Conservation (phyloP, 1,284 basidiomycete genomes). For the Cryptococcus sp. region DNA sequence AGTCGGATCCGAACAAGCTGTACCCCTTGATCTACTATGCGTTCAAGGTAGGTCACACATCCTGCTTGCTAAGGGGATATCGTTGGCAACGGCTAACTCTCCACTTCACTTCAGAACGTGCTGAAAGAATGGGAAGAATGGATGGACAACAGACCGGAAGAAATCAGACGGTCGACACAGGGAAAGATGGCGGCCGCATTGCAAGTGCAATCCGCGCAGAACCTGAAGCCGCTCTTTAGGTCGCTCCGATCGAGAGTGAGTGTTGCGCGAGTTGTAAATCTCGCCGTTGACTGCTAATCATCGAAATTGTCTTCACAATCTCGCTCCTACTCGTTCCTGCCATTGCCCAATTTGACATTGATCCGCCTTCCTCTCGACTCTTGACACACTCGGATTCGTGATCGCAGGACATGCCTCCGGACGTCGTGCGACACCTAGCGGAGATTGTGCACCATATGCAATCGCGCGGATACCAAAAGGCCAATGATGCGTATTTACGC, state of each 20-base stretch:
- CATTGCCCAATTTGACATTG: not conserved
- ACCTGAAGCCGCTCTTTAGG: slow-evolving; percentile 96
- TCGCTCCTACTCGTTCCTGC: not conserved
- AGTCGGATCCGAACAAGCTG: slow-evolving; percentile 90
- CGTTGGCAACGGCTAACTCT: too few relatives aligned
- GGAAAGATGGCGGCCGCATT: slow-evolving; percentile 94
- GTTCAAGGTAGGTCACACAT: slow-evolving; percentile 62
- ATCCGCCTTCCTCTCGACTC: not conserved
- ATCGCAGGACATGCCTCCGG: slow-evolving; percentile 71
- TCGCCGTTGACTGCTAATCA: slow-evolving; percentile 1
- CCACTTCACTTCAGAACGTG: slow-evolving; percentile 58
- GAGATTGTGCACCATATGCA: slow-evolving; percentile 98
- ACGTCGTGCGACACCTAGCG: slow-evolving; percentile 84
- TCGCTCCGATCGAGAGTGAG: slow-evolving; percentile 77
- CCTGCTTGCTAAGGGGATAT: not conserved
- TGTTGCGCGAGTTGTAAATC: slow-evolving; percentile 22
- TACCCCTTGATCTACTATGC: slow-evolving; percentile 98
- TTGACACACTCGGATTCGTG: not conserved
- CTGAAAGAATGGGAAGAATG: slow-evolving; percentile 95
- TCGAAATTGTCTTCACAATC: not conserved
- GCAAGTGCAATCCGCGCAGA: slow-evolving; percentile 92
- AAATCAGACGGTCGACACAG: slow-evolving; percentile 79
- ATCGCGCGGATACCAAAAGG: slow-evolving; percentile 85
- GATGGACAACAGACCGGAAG: slow-evolving; percentile 81
- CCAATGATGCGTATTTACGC: slow-evolving; percentile 95